Conservation (phyloP, 169 alveolate genomes). For the Eimeria necatrix region DNA sequence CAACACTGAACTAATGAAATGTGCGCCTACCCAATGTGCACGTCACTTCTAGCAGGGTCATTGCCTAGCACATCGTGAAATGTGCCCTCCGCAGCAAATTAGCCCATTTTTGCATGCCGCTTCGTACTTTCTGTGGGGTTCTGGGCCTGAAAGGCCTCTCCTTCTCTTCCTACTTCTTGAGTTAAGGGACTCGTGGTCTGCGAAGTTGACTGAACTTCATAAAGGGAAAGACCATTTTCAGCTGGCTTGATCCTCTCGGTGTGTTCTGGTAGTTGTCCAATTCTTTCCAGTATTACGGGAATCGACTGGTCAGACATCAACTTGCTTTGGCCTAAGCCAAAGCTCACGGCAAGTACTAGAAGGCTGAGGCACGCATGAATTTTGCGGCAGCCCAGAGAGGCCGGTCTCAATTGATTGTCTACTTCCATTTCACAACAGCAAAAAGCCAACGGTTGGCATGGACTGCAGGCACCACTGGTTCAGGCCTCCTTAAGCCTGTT, state of each 20-base stretch:
- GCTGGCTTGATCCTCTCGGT: not conserved
- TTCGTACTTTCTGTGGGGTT: not conserved
- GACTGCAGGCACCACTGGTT: too few relatives aligned
- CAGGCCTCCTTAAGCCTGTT: too few relatives aligned
- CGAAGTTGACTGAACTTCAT: not conserved
- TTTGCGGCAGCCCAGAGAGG: too few relatives aligned
- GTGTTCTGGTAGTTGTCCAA: not conserved
- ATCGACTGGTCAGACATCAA: not conserved
- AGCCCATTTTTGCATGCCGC: not conserved
- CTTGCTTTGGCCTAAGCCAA: slow-evolving; percentile 38
- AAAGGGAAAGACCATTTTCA: not conserved
- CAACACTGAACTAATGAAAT: not conserved
- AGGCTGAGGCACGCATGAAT: not conserved
- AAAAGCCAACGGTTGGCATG: too few relatives aligned
- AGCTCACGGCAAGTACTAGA: slow-evolving; percentile 9
- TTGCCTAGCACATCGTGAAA: too few relatives aligned
- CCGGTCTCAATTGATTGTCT: too few relatives aligned
- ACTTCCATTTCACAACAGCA: too few relatives aligned
- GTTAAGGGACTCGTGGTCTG: not conserved
- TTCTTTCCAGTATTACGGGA: not conserved
- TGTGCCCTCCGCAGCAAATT: not conserved
- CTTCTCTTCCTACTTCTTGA: not conserved
- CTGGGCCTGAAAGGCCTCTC: not conserved
- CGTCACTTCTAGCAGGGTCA: too few relatives aligned
- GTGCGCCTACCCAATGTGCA: not conserved